phyloP scores from a whole-genome alignment of 495 filamentous ascomycete genomes.

The Astrothelium macrocarpum region DNA sequence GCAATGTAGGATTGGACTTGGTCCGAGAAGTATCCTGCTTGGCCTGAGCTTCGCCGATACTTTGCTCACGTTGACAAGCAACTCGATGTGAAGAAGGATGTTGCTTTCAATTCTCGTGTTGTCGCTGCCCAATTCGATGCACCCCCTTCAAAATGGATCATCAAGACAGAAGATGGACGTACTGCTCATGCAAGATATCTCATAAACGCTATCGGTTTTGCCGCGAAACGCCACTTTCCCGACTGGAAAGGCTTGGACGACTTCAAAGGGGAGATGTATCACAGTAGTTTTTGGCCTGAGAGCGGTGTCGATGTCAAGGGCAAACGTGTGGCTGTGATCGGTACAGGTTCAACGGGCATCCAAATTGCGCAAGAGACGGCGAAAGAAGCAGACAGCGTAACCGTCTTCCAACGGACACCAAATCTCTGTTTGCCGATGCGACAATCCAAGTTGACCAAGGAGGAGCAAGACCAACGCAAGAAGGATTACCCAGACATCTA shows the following conservation, averaged over 20 bases:
- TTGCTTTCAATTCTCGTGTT: conserved; percentile 35
- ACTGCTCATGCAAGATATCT: conserved; percentile 26
- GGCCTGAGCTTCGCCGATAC: conserved; percentile 34
- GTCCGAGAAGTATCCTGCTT: conserved; percentile 34
- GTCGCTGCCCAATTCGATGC: conserved; percentile 32
- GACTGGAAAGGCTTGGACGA: conserved; percentile 31
- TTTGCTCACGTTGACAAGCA: conserved; percentile 37
- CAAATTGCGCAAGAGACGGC: conserved; percentile 39
- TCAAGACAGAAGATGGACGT: conserved; percentile 29
- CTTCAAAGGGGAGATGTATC: conserved; percentile 38
- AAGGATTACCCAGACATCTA: conserved; percentile 38
- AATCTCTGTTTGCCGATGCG: conserved; percentile 48
- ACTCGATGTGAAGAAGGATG: conserved; percentile 36
- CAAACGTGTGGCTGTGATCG: conserved; percentile 48
- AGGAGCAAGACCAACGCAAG: conserved; percentile 40
- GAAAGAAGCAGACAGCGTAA: conserved; percentile 31
- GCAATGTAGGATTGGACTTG: conserved; percentile 34
- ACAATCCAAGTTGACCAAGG: conserved; percentile 31
- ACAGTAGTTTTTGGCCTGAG: conserved; percentile 47
- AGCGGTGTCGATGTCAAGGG: conserved; percentile 37
- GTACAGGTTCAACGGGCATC: conserved; percentile 48
- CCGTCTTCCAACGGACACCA: conserved; percentile 46
- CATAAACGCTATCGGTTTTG: conserved; percentile 33
- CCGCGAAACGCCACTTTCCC: conserved; percentile 32
- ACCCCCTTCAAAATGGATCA: conserved; percentile 29